Base-by-base conservation (phyloP, 768 basidiomycete genomes). In the Mycena latifolia region DNA sequence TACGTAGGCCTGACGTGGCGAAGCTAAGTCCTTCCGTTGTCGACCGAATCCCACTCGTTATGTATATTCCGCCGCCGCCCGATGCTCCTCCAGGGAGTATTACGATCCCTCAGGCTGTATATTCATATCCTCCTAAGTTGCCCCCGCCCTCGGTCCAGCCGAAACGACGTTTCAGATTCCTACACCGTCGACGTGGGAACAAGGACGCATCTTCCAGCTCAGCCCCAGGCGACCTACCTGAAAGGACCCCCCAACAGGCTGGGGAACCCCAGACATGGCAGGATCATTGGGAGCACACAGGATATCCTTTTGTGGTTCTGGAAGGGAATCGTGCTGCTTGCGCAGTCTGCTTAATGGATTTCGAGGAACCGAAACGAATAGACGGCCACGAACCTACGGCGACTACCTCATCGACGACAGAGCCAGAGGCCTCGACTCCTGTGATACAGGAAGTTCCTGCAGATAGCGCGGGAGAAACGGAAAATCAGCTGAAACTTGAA, bases 61-160 rank as follows among this genome's bases (percentile, higher is more conserved):
- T 93, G 68, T 95, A 94, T 77, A 94, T 95, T 41, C 93, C 93
- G 6, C 86, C 92, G 0, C 92, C 93, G 4, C 91, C 91, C 0
- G 86, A 87, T 51, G 81, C 74, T 60, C 76, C 70, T 27, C 70
- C 66, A 45, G 73, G 65, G 48, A 79, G 76, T 63, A 71, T 85
- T 35, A 77, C 82, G n/a, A 69, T 81, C n/a, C 85, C 87, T 2
- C 77, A 83, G 25, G 74, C 82, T n/a, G 73, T 83, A 17, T 85
- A 92, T 63, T 77, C 80, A 0, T 92, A 92, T 75, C 91, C 92
- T 25, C 91, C 92, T 0, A 86, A 84, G 69, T 73, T 75, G 24
- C 67, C 78, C 5, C n/a, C 75, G 22, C 50, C 69, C 20, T 57
- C 65, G 5, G 60, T 72, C 24, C 61, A 74, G 25, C 73, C 79